These are phyloP conservation scores for Pseudogymnoascus sp. DNA, from an alignment of 2,329 filamentous ascomycete genomes.

Conservation along the genomic window DNA sequence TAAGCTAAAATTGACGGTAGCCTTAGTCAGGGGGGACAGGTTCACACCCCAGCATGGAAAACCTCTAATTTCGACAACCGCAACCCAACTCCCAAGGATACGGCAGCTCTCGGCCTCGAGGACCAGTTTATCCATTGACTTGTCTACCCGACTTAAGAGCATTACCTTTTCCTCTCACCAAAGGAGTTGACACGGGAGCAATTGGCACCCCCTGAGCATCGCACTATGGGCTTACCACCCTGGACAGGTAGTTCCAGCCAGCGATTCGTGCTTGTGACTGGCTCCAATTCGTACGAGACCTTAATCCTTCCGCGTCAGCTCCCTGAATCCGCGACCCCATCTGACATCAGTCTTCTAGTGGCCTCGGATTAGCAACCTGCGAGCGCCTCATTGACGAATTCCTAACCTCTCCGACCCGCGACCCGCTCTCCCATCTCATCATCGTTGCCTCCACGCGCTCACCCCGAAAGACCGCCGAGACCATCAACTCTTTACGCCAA, in stretches of 20 bases:
- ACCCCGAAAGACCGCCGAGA: slow-evolving; percentile 64
- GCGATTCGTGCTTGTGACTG: slow-evolving; percentile 67
- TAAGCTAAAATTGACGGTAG: not conserved
- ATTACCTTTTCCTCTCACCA: not conserved
- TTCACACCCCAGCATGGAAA: not conserved
- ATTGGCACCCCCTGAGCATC: not conserved
- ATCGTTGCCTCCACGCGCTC: slow-evolving; percentile 80
- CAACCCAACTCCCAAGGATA: not conserved
- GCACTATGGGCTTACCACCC: slow-evolving; percentile 27
- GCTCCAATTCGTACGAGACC: slow-evolving; percentile 39
- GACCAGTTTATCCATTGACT: not conserved
- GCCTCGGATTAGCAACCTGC: slow-evolving; percentile 77
- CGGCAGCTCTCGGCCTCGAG: not conserved
- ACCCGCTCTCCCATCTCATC: slow-evolving; percentile 61
- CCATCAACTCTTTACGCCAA: slow-evolving; percentile 54
- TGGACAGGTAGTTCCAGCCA: slow-evolving; percentile 35
- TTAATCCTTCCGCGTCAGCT: not conserved
- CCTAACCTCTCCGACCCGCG: slow-evolving; percentile 58
- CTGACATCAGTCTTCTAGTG: slow-evolving; percentile 48
- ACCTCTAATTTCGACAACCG: not conserved
- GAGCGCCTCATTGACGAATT: slow-evolving; percentile 87
- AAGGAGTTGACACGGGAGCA: not conserved
- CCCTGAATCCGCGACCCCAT: slow-evolving; percentile 5
- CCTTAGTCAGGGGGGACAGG: not conserved
- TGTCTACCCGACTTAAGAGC: not conserved